Percentiles rank a stretch among this genome's conserved stretches.
Evolutionary conservation across 306 rosid species (phyloP).

Genomic region (Ziziphus jujuba): DNA sequence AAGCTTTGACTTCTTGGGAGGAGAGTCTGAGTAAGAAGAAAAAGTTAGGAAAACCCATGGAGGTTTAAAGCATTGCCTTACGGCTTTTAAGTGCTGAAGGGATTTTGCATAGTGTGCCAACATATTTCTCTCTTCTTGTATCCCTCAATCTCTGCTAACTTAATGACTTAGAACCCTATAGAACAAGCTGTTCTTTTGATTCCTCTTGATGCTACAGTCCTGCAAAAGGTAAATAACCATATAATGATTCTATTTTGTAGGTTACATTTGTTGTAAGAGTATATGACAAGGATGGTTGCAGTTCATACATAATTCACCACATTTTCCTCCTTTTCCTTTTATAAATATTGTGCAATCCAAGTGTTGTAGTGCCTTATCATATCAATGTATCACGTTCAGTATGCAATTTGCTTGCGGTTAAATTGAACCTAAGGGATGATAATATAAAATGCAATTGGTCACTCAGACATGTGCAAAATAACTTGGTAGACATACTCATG

Average conservation of each 20-base stretch:
- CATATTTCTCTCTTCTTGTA: conserved; percentile 40
- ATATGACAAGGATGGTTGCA: neutral
- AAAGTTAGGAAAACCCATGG: conserved; percentile 45
- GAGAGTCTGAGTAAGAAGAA: conserved; percentile 47
- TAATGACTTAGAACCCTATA: conserved; percentile 14
- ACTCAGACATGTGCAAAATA: too few species aligned
- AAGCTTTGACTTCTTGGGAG: conserved; percentile 61
- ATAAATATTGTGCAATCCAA: too few species aligned
- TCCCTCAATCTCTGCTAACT: conserved; percentile 18
- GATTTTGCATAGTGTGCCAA: conserved; percentile 39
- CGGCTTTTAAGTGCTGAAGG: conserved; percentile 35
- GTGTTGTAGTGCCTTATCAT: too few species aligned
- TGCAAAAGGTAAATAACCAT: conserved; percentile 7
- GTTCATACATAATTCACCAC: neutral
- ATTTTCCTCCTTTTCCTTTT: neutral
- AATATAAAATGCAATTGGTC: too few species aligned
- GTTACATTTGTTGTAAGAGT: neutral
- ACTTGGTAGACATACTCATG: too few species aligned
- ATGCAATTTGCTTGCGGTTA: too few species aligned
- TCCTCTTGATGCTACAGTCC: conserved; percentile 18
- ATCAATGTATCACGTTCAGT: too few species aligned
- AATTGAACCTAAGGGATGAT: too few species aligned
- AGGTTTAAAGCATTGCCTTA: conserved; percentile 35
- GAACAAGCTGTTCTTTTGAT: conserved; percentile 11
- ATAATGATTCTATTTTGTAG: neutral